phyloP scores from a whole-genome alignment of 371 early-diverging fungal species.

The Nematocida sp. region DNA sequence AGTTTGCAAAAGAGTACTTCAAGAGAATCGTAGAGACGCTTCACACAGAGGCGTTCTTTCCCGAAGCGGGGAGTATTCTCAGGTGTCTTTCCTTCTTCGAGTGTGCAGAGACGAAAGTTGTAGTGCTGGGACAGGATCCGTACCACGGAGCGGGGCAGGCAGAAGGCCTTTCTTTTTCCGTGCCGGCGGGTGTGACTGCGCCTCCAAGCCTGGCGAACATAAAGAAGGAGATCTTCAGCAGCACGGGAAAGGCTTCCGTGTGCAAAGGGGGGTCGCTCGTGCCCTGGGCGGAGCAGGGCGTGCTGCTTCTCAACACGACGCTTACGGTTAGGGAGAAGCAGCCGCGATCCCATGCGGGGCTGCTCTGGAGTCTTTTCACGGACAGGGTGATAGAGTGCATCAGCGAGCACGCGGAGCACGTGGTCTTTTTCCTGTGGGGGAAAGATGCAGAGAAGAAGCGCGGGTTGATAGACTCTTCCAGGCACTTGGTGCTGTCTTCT shows the following conservation, averaged over 20 bases:
- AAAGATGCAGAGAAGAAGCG: slow-evolving; percentile 72
- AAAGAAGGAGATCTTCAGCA: slow-evolving; percentile 72
- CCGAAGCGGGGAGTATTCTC: slow-evolving; percentile 52
- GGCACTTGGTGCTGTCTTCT: slow-evolving; percentile 75
- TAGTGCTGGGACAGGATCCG: slow-evolving; percentile 71
- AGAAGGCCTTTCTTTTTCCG: slow-evolving; percentile 71
- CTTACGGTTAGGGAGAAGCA: slow-evolving; percentile 77
- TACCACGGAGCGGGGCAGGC: slow-evolving; percentile 85
- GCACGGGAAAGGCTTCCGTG: slow-evolving; percentile 63
- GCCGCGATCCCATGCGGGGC: slow-evolving; percentile 75
- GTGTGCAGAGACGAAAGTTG: slow-evolving; percentile 59
- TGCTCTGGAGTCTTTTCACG: slow-evolving; percentile 83
- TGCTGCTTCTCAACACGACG: slow-evolving; percentile 81
- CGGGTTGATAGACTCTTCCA: slow-evolving; percentile 59
- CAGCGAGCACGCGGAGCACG: slow-evolving; percentile 67
- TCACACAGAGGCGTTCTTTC: slow-evolving; percentile 51
- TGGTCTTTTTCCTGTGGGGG: slow-evolving; percentile 96
- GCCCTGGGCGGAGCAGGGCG: slow-evolving; percentile 80
- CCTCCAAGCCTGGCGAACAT: slow-evolving; percentile 89
- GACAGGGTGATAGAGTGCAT: slow-evolving; percentile 73
- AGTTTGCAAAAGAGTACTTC: slow-evolving; percentile 60
- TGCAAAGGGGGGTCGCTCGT: slow-evolving; percentile 67
- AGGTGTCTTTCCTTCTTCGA: slow-evolving; percentile 52
- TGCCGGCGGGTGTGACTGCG: slow-evolving; percentile 68
- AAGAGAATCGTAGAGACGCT: slow-evolving; percentile 39